These are phyloP conservation scores for Crucibulum laeve DNA, from an alignment of 768 basidiomycete genomes.

Conservation along the genomic window DNA sequence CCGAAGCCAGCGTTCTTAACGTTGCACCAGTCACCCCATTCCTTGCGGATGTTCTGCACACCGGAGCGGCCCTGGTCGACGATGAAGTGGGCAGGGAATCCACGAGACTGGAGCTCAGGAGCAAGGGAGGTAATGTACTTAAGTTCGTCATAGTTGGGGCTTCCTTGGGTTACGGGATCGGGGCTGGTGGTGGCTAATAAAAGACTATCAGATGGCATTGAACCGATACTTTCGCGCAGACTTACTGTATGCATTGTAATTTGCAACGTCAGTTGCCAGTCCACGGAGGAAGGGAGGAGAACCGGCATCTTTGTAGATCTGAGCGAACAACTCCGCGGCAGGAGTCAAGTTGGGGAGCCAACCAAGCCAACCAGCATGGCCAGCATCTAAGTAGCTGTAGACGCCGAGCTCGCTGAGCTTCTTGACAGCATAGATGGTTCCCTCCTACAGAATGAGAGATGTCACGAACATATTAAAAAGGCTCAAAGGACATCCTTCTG, in stretches of 20 bases:
- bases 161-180: conserved; percentile 18
- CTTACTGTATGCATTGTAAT: conserved; percentile 26
- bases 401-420: conserved; percentile 22
- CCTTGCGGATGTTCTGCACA: conserved; percentile 15
- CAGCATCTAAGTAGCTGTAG: conserved; percentile 25
- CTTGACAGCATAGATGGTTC: conserved; percentile 21
- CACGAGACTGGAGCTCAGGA: conserved; percentile 22
- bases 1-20: conserved; percentile 21
- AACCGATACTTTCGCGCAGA: background rate
- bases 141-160: conserved; percentile 24
- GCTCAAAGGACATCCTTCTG: background rate
- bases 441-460: conserved; percentile 9
- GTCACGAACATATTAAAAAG: background rate
- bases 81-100: conserved; percentile 30
- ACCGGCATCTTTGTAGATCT: conserved; percentile 18
- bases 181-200: conserved; percentile 9
- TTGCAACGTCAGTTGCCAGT: conserved; percentile 25
- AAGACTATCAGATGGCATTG: background rate
- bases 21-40: conserved; percentile 28
- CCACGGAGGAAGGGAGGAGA: conserved; percentile 23
- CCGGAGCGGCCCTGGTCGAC: conserved; percentile 30
- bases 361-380: conserved; percentile 29
- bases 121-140: conserved; percentile 24
- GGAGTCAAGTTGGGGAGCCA: conserved; percentile 25
- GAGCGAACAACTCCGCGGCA: conserved; percentile 20